Evolutionary conservation across 352 stramenopile genomes (phyloP), one percentile per base, ranked within the genome.

Genomic region (Blastocystis sp.): DNA sequence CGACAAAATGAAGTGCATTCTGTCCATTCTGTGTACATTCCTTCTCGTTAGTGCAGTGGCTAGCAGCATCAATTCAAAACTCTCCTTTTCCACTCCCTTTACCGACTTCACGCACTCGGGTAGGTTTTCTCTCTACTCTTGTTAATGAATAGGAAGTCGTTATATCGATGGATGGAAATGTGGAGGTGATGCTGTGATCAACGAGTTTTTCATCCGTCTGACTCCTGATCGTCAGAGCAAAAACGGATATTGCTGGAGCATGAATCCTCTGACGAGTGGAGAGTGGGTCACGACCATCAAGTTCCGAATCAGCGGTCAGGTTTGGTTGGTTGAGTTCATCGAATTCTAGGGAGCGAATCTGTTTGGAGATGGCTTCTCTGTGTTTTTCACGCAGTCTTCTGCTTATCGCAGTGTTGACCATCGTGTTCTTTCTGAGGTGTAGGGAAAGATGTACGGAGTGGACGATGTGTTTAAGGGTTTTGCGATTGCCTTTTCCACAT

Each of bases 401-500:
- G 29, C n/a, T 20, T 75, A 89, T 41, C 68, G 63, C 11, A n/a
- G 20, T 39, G 89, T 87, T 26, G 53, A 26, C 45, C 68, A 80
- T 56, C 50, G 84, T 61, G 62, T 39, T 13, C 63, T 53, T 37
- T 7, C 62, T 56, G 20, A 80, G 1, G 41, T 39, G 23, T 75
- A 90, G 55, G 91, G 91, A 77, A 77, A 91, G 61, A 39, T 92
- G 26, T 89, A 90, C 45, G 91, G 91, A 41, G 73, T 88, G 45
- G 76, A 69, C 39, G 90, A 91, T 47, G 90, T 68, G 56, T 92
- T 93, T 50, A 69, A 84, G 45, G 92, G 92, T 37, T 79, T 94
- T 50, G 92, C 90, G 0, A 90, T 94, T 63, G 91, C 94, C 29
- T 92, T 94, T 29, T 92, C 94, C 87, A 94, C 93, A 1, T 94